Evolutionary conservation across 23 red algal species (phyloP), one percentile per base, ranked within the genome.

Genomic region (Pyropia yezoensis): DNA sequence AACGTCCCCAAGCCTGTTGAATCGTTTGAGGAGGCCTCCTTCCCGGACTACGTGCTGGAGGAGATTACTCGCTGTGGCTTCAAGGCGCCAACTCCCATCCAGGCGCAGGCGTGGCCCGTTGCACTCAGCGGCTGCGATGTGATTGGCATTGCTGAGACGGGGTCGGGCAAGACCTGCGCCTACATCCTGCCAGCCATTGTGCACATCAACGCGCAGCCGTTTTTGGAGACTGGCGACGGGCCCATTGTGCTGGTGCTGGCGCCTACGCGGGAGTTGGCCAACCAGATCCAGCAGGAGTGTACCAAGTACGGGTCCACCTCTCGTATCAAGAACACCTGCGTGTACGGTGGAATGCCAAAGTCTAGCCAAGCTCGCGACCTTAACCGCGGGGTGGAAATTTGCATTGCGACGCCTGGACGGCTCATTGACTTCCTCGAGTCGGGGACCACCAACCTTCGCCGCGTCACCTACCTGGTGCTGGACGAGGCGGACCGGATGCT

Each of bases 401-500:
- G 90, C 5, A 96, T 96, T 69, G 92, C 92, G 11, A 96, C 92
- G 1, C 92, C 92, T 7, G 83, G 92, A 4, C 72, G 84, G 50
- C 66, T 96, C 0, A 96, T 96, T 47, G 92, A 96, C 58, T 89
- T 96, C 75, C 66, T 96, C 1, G 84, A 89, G 71, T 81, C 74
- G 25, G 80, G 79, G 14, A 77, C 71, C 26, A 96, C 84, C 56
- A 96, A 90, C 65, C 72, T 96, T 59, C 59, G 77, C 18, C 74
- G 92, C 28, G 92, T 96, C 24, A 96, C 92, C 8, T 96, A 96
- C 32, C 33, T 96, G 58, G 92, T 96, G 27, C 83, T 96, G 27
- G 92, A 96, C 45, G 92, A 96, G 70, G 92, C 92, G 0, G 92
- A 96, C 32, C 70, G 92, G 45, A 96, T 96, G 84, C 65, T 96